Evolutionary conservation across 2,329 filamentous ascomycete species (phyloP).

Genomic region (Beauveria rudraprayagi): DNA sequence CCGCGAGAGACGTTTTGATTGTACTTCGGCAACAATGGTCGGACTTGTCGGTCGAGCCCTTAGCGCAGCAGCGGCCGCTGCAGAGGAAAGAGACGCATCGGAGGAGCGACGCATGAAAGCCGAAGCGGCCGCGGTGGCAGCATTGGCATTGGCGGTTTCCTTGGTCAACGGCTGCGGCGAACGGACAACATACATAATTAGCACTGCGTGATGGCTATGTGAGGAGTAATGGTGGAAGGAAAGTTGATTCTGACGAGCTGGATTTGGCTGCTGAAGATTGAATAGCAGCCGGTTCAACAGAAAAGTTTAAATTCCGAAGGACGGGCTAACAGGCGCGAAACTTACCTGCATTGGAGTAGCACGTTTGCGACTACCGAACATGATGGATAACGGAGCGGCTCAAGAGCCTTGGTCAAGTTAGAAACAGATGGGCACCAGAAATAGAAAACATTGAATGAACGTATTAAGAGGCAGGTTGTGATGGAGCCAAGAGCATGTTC

Average conservation of each 20-base stretch:
- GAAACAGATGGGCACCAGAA: neutral
- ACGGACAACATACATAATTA: slow-evolving; percentile 18
- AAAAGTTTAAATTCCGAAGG: slow-evolving; percentile 2
- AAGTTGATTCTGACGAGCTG: neutral
- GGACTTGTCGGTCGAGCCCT: slow-evolving; percentile 70
- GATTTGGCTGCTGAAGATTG: neutral
- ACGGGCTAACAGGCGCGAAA: slow-evolving; percentile 4
- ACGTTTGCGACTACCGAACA: slow-evolving; percentile 17
- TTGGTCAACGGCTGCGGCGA: slow-evolving; percentile 51
- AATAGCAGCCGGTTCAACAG: neutral
- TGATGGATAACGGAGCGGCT: slow-evolving; percentile 6
- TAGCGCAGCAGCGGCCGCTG: slow-evolving; percentile 79
- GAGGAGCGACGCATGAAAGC: slow-evolving; percentile 65
- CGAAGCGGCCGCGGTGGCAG: slow-evolving; percentile 70
- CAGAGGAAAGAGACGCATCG: slow-evolving; percentile 62
- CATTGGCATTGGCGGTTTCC: slow-evolving; percentile 60
- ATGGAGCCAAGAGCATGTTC: neutral
- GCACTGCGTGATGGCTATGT: slow-evolving; percentile 6
- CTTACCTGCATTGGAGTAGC: slow-evolving; percentile 15
- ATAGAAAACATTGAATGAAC: neutral
- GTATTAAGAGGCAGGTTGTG: neutral
- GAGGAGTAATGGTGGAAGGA: neutral
- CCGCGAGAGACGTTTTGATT: slow-evolving; percentile 77
- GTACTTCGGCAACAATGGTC: slow-evolving; percentile 70
- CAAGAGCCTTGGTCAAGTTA: neutral